Evolutionary conservation across 2,329 filamentous ascomycete genomes (phyloP).

Genomic region (Pestalotiopsis sp.): DNA sequence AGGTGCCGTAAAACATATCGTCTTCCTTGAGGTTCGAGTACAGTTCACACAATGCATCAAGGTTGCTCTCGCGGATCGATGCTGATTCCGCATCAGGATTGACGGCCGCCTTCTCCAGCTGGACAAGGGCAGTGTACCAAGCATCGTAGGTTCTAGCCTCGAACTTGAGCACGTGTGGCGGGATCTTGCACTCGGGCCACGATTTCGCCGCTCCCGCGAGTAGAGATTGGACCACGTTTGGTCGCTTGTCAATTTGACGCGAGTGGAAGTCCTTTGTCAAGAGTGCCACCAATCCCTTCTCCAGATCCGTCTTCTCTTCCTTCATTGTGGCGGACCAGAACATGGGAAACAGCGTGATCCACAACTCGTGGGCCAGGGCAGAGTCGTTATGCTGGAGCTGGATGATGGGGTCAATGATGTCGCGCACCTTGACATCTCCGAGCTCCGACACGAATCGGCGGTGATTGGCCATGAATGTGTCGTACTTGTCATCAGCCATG

Average conservation of each 20-base stretch:
- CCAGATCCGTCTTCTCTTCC: constrained; percentile 87
- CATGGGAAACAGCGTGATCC: constrained; percentile 88
- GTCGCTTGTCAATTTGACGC: constrained; percentile 89
- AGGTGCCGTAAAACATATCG: constrained; percentile 96
- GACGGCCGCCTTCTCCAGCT: constrained; percentile 87
- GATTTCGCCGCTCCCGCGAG: constrained; percentile 85
- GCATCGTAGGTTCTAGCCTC: constrained; percentile 91
- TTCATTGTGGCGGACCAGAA: constrained; percentile 88
- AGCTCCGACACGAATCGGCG: constrained; percentile 83
- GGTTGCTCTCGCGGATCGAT: constrained; percentile 86
- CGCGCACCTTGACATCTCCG: constrained; percentile 82
- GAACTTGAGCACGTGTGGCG: constrained; percentile 95
- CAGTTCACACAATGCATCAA: constrained; percentile 92
- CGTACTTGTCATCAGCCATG: constrained; percentile 82
- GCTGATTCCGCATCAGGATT: constrained; percentile 83
- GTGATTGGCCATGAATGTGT: constrained; percentile 76
- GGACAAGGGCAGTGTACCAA: constrained; percentile 93
- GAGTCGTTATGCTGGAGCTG: constrained; percentile 91
- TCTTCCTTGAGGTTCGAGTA: constrained; percentile 92
- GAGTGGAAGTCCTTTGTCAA: constrained; percentile 96
- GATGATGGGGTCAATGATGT: constrained; percentile 85
- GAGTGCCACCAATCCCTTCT: constrained; percentile 86
- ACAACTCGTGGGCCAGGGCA: constrained; percentile 82
- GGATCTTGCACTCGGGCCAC: constrained; percentile 86
- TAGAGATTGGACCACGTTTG: constrained; percentile 92